Evolutionary conservation across 2,329 filamentous ascomycete species (phyloP).

Genomic region (Aspergillus sp.): DNA sequence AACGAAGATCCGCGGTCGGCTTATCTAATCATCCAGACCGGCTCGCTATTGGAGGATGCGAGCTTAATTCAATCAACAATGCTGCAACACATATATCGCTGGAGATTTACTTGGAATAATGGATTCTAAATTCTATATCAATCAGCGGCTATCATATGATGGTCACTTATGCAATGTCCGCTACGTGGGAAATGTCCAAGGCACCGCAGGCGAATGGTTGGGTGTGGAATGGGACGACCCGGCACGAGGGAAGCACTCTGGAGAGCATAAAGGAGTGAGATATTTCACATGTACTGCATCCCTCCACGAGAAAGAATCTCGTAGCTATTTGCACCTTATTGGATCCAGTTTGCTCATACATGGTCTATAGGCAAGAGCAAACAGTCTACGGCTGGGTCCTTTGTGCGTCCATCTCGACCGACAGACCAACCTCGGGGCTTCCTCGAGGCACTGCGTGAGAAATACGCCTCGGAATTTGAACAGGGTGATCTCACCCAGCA

Average conservation of each 20-base stretch:
- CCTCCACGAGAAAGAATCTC: neutral
- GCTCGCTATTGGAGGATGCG: neutral
- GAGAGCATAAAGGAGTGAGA: slow-evolving; percentile 68
- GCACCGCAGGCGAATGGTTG: slow-evolving; percentile 76
- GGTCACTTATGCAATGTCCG: slow-evolving; percentile 76
- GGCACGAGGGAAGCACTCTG: slow-evolving; percentile 82
- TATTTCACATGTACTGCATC: slow-evolving; percentile 71
- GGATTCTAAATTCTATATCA: slow-evolving; percentile 42
- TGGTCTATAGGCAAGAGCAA: slow-evolving; percentile 51
- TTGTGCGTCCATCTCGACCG: slow-evolving; percentile 72
- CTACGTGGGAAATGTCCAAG: slow-evolving; percentile 71
- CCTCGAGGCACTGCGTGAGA: slow-evolving; percentile 71
- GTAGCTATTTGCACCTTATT: neutral
- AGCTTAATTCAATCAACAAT: neutral
- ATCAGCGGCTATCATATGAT: slow-evolving; percentile 76
- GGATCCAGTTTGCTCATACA: slow-evolving; percentile 9
- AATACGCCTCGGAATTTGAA: slow-evolving; percentile 66
- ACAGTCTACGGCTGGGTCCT: slow-evolving; percentile 72
- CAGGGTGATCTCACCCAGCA: slow-evolving; percentile 29
- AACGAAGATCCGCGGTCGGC: slow-evolving; percentile 1
- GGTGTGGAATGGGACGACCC: slow-evolving; percentile 96
- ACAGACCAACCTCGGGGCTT: slow-evolving; percentile 68
- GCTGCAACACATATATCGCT: neutral
- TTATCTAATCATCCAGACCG: slow-evolving; percentile 19
- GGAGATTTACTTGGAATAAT: neutral